phyloP scores from a whole-genome alignment of 192 early-diverging fungal genomes.

The Coemansia sp. region DNA sequence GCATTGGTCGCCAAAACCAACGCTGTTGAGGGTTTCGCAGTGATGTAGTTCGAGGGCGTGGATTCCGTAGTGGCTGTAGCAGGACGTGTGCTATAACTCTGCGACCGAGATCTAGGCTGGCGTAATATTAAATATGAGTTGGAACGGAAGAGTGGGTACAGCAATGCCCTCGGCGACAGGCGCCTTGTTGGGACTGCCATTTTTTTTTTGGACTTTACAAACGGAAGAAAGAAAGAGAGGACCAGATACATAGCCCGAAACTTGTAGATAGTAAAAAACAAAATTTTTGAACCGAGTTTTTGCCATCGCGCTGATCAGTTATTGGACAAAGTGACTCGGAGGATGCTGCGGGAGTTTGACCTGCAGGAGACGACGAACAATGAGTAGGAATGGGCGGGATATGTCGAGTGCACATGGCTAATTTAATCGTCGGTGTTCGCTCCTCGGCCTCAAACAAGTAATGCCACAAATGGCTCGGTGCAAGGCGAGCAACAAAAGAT shows the following conservation, averaged over 20 bases:
- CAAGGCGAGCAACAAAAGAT: not conserved
- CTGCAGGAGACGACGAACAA: not conserved
- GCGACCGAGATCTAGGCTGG: not conserved
- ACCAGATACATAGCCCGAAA: not conserved
- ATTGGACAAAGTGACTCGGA: slow-evolving; percentile 1
- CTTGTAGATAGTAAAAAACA: not conserved
- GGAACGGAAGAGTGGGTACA: not conserved
- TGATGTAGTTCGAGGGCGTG: not conserved
- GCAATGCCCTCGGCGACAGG: not conserved
- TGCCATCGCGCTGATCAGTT: not conserved
- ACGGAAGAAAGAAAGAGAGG: not conserved
- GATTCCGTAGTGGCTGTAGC: not conserved
- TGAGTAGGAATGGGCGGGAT: not conserved
- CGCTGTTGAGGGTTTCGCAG: not conserved
- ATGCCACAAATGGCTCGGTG: not conserved
- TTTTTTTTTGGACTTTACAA: not conserved
- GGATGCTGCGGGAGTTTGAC: not conserved
- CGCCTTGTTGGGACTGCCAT: not conserved
- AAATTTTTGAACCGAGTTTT: not conserved
- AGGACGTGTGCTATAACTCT: not conserved
- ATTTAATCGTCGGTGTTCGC: not conserved
- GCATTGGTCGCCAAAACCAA: not conserved
- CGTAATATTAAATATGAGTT: not conserved
- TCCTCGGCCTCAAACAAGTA: not conserved
- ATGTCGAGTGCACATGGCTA: slow-evolving; percentile 1